Conservation (phyloP, 192 early-diverging fungal species). For the Mortierella hygrophila region DNA sequence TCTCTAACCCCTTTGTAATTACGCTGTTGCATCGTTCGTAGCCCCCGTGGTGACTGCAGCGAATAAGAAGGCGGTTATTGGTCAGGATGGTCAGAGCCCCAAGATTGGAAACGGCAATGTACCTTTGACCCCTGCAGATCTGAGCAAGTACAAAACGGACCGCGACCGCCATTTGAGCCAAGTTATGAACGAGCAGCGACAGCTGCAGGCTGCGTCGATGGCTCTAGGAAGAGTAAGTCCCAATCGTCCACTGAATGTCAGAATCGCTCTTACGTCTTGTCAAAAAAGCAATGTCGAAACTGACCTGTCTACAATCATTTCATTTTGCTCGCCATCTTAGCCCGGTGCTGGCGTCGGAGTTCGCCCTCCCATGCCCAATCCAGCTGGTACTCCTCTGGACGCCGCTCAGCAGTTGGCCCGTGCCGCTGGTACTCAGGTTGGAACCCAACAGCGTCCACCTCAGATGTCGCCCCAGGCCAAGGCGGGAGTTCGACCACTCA, state of each 20-base stretch:
- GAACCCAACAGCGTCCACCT: constrained; percentile 36
- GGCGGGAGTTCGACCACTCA: constrained; percentile 48
- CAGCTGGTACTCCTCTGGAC: constrained; percentile 17
- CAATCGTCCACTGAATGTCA: neutral
- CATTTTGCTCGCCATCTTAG: constrained; percentile 10
- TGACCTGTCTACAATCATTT: constrained; percentile 1
- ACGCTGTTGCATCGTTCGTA: constrained; percentile 3
- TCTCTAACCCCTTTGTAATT: neutral
- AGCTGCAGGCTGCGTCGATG: constrained; percentile 58
- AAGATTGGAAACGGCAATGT: constrained; percentile 37
- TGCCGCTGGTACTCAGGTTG: constrained; percentile 31
- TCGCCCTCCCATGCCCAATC: constrained; percentile 32
- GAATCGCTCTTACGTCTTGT: neutral
- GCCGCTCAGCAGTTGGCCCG: constrained; percentile 47
- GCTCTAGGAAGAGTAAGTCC: constrained; percentile 58
- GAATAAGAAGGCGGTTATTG: constrained; percentile 58
- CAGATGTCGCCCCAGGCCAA: constrained; percentile 52
- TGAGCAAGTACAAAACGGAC: constrained; percentile 65
- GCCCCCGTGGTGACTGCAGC: constrained; percentile 50
- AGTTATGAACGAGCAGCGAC: constrained; percentile 62
- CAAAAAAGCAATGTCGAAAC: neutral
- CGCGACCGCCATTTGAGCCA: constrained; percentile 65
- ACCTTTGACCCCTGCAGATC: constrained; percentile 63
- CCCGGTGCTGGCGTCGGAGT: constrained; percentile 16
- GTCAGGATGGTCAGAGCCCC: constrained; percentile 49